Conservation (phyloP, 768 basidiomycete species). For the Panaeolus papilionaceus region DNA sequence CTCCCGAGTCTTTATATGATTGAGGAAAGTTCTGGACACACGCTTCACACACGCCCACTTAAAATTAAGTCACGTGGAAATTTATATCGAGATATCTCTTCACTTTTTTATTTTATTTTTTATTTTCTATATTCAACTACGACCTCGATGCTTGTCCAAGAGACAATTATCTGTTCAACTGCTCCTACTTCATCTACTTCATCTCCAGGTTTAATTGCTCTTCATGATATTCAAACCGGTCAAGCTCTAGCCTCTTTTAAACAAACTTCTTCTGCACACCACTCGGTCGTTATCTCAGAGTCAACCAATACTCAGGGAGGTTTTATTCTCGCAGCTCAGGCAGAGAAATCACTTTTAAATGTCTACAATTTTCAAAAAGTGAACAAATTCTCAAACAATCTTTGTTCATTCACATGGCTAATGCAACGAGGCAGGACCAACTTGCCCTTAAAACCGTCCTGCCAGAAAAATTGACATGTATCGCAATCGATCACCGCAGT, state of each 20-base stretch:
- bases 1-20: background rate
- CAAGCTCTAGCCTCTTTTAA: conserved; percentile 86
- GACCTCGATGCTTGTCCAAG: conserved; percentile 65
- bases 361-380: conserved; percentile 97
- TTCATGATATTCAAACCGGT: conserved; percentile 87
- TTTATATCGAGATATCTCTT: conserved; percentile 1
- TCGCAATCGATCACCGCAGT: conserved; percentile 76
- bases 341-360: conserved; percentile 87
- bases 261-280: conserved; percentile 69
- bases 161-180: conserved; percentile 70
- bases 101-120: conserved; percentile 15
- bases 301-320: conserved; percentile 81
- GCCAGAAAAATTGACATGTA: conserved; percentile 87
- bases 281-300: conserved; percentile 73
- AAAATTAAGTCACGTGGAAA: conserved; percentile 32
- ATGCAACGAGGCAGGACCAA: conserved; percentile 72
- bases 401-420: conserved; percentile 18
- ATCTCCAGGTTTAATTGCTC: conserved; percentile 67
- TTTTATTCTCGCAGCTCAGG: conserved; percentile 82
- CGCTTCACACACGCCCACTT: conserved; percentile 29
- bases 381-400: conserved; percentile 23
- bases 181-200: conserved; percentile 51
- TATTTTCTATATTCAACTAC: conserved; percentile 18
- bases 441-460: conserved; percentile 83
- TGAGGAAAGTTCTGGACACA: conserved; percentile 39